Percentiles rank a stretch among this genome's conserved stretches.
Evolutionary conservation across 768 basidiomycete species (phyloP).

Genomic region (Lactarius deliciosus): DNA sequence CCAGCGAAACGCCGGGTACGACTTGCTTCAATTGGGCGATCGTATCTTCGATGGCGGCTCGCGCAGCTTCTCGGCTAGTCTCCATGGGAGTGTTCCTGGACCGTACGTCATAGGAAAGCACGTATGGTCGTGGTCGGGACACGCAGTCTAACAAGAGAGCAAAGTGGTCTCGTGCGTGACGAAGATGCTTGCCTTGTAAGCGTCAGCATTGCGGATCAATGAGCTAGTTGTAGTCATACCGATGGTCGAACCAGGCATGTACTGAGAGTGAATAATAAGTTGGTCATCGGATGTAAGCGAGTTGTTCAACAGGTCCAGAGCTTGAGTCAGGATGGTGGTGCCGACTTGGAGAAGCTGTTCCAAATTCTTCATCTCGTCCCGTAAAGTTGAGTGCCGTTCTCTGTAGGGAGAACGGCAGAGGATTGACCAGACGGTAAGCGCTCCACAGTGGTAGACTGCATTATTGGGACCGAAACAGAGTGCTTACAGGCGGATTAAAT

Average conservation of each 20-base stretch:
- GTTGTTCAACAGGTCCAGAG: constrained; percentile 67
- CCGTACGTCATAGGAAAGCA: constrained; percentile 74
- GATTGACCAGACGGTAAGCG: neutral
- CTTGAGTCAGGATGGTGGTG: constrained; percentile 66
- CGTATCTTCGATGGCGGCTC: constrained; percentile 52
- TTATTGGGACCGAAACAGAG: neutral
- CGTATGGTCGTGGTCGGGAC: constrained; percentile 45
- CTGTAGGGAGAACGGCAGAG: constrained; percentile 8
- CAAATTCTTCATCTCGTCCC: constrained; percentile 36
- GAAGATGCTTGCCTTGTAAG: constrained; percentile 72
- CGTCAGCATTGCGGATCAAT: constrained; percentile 6
- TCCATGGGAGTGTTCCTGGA: constrained; percentile 85
- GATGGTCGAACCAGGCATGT: constrained; percentile 85
- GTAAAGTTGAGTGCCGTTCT: constrained; percentile 12
- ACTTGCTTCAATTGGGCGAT: constrained; percentile 56
- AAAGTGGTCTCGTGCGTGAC: constrained; percentile 86
- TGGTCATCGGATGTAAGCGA: constrained; percentile 67
- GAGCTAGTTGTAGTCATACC: constrained; percentile 44
- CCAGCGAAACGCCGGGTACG: constrained; percentile 48
- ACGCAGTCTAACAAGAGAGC: constrained; percentile 60
- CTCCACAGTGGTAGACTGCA: constrained; percentile 8
- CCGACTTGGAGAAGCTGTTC: constrained; percentile 65
- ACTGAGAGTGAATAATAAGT: constrained; percentile 64
- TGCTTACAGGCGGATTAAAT: constrained; percentile 10
- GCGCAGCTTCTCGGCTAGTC: constrained; percentile 58